Base-by-base conservation (phyloP, 345 rosid genomes). In the Corchorus olitorius region DNA sequence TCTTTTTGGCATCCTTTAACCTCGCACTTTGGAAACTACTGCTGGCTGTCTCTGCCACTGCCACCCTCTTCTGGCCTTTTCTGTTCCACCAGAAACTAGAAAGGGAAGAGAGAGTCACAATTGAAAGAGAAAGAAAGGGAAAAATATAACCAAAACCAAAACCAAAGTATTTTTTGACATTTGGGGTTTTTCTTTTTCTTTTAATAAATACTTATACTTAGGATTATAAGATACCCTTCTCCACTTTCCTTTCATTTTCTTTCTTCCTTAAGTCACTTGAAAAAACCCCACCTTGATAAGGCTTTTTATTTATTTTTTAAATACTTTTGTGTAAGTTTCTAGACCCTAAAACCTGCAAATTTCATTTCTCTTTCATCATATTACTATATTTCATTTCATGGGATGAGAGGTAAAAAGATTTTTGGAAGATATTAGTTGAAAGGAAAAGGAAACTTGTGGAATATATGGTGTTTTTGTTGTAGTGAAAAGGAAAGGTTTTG, bases 1-100 rank as follows among this genome's bases (percentile, higher is more conserved):
- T 68, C 77, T 76, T 62, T 80, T 75, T 74, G 81, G 79, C 82
- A 73, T 77, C 79, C 82, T 81, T 80, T 75, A 71, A 66, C 82
- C 82, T 80, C 80, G 78, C 84, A 78, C 86, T 82, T 80, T 59
- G 83, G 61, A 72, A 69, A 77, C 75, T 76, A 43, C 58, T 41
- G 41, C 74, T 72, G 64, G 73, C 45, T 41, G 45, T 41, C 74
- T 53, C 27, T 10, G 2, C 33, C 27, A 27, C 27, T 75, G 77
- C 79, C 66, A 78, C 85, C 22, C 65, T 75, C 75, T 78, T 7
- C 78, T 69, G 66, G 46, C 74, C 8, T 62, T 34, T 20, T 37
- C 67, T 49, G 13, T 66, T 52, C 76, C 43, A 16, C 75, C 81
- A 65, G 67, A 70, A 65, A 13, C 27, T 45, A 17, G 34, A 53